Base-by-base conservation (phyloP, 352 stramenopile species). In the Phytophthora pini region DNA sequence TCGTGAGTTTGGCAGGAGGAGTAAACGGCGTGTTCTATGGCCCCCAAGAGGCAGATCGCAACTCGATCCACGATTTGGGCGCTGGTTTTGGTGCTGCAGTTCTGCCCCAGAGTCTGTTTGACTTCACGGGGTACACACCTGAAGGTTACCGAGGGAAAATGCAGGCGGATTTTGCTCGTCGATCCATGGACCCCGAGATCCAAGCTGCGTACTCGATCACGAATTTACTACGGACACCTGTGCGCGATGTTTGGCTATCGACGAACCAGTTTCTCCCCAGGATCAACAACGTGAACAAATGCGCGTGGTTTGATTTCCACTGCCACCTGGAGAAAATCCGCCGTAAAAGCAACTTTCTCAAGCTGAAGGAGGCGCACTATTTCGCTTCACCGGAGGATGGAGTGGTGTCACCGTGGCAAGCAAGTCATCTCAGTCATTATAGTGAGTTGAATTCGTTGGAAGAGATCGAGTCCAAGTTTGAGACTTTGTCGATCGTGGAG, bases 11-110 rank as follows among this genome's bases (percentile, higher is more conserved):
- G 5, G 77, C 79, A 0, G 77, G 72, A 2, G 58, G 43, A 0
- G 52, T 72, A 10, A 88, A 90, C 53, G 81, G 81, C 29, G 29
- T 72, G 22, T 90, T 88, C 50, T 77, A 81, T 45, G 79, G 79
- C 0, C 79, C 76, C 0, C 77, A 89, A 24, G 36, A 64, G 12
- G 46, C 49, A 2, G 63, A 71, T 49, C 63, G 63, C 4, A 67
- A 57, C 36, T 51, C 63, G 8, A 58, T 71, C 24, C 2, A 50
- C 8, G 55, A 61, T 13, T 62, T 85, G 5, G n/a, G 50, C 3
- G 51, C 63, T 3, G 20, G 43, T 1, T 59, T 83, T 17, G 68
- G 63, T 5, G 65, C 68, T 6, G 46, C 56, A 24, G 44, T 71
- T 4, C n/a, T 71, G 4, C 63, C 63, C 5, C 29, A 15, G 5